Conservation (phyloP, 2,329 filamentous ascomycete species). For the Pseudogymnoascus sp. region DNA sequence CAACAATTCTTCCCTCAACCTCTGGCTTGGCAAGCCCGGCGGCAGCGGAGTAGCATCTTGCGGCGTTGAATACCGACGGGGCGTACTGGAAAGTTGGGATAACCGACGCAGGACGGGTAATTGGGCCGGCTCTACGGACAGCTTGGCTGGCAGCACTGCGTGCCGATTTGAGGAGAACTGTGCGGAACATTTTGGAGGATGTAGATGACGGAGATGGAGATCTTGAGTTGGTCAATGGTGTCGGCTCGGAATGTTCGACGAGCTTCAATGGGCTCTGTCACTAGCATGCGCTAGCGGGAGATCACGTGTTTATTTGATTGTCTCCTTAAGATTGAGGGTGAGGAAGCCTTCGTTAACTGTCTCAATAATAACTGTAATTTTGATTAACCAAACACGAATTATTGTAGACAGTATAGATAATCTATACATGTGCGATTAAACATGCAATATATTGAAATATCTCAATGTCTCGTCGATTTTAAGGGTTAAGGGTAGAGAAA, state of each 20-base stretch:
- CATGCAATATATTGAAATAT: neutral
- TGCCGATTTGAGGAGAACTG: slow-evolving; percentile 72
- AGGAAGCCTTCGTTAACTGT: neutral
- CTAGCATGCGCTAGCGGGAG: slow-evolving; percentile 1
- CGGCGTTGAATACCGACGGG: slow-evolving; percentile 55
- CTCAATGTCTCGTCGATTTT: neutral
- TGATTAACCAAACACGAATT: neutral
- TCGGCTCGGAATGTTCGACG: slow-evolving; percentile 4
- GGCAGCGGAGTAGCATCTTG: slow-evolving; percentile 80
- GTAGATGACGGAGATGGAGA: slow-evolving; percentile 14
- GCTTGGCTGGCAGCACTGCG: slow-evolving; percentile 41
- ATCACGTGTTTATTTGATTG: neutral
- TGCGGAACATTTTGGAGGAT: slow-evolving; percentile 70
- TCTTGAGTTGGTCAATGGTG: slow-evolving; percentile 7
- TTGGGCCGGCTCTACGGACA: slow-evolving; percentile 42
- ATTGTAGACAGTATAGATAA: neutral
- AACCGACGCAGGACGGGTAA: slow-evolving; percentile 53
- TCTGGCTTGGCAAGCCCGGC: slow-evolving; percentile 71
- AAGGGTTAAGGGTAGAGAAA: neutral
- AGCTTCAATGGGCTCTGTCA: slow-evolving; percentile 9
- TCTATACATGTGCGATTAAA: neutral
- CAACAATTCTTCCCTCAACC: slow-evolving; percentile 86
- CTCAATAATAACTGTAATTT: neutral
- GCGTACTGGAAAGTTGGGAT: slow-evolving; percentile 55
- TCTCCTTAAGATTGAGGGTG: neutral